Evolutionary conservation across 2,329 filamentous ascomycete species (phyloP).

Genomic region (Cercospora janseana): DNA sequence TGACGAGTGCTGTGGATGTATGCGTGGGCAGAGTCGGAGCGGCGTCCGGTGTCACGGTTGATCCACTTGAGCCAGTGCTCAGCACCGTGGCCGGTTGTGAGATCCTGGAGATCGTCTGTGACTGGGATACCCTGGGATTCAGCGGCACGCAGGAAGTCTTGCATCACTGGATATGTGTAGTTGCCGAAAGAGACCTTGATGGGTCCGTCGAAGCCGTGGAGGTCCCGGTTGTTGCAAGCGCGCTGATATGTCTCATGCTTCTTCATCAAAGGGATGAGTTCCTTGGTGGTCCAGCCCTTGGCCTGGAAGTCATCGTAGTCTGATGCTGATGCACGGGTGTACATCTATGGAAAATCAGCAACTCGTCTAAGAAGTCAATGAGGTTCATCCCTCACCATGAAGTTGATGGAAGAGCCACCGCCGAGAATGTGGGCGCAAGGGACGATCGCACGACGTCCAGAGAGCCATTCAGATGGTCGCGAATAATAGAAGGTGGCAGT

Average conservation of each 20-base stretch:
- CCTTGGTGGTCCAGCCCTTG: conserved; percentile 75
- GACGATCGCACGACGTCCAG: conserved; percentile 69
- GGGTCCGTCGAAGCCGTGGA: conserved; percentile 75
- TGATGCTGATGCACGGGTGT: conserved; percentile 67
- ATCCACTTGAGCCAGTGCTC: conserved; percentile 88
- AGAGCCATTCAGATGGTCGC: conserved; percentile 68
- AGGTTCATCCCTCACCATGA: conserved; percentile 55
- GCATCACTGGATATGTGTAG: conserved; percentile 72
- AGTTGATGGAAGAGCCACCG: conserved; percentile 66
- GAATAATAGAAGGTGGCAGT: conserved; percentile 81
- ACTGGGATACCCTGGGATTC: conserved; percentile 72
- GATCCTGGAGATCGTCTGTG: conserved; percentile 72
- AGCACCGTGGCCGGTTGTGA: conserved; percentile 65
- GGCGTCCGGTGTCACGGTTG: conserved; percentile 67
- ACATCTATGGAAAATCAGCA: conserved; percentile 54
- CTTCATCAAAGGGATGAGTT: conserved; percentile 72
- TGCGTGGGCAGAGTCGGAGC: conserved; percentile 73
- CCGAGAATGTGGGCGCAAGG: conserved; percentile 71
- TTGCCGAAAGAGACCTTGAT: conserved; percentile 82
- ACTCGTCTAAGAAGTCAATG: too few species aligned
- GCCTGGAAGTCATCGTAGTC: conserved; percentile 78
- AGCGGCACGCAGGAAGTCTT: conserved; percentile 64
- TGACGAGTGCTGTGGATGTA: conserved; percentile 75
- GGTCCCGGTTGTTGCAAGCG: conserved; percentile 54
- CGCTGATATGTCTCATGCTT: conserved; percentile 77